Evolutionary conservation across 148 eudicot species (phyloP).

Genomic region (Arbutus unedo): DNA sequence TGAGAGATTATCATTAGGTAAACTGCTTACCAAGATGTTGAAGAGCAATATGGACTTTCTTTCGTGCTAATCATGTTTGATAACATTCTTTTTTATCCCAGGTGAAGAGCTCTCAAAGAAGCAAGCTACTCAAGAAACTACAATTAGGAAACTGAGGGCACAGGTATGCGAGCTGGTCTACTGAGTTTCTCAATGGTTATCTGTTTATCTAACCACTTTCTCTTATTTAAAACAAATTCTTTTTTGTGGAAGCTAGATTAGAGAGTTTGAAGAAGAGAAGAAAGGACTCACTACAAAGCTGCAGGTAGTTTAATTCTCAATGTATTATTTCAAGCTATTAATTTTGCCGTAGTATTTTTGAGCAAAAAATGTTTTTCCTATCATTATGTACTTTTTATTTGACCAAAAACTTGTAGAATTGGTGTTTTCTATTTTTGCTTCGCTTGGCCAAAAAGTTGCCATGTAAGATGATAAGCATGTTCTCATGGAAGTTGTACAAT

Average conservation of each 20-base stretch:
- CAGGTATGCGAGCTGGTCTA: constrained; percentile 50
- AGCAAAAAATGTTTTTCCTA: neutral
- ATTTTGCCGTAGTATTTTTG: neutral
- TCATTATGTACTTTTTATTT: neutral
- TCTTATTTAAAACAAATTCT: constrained; percentile 15
- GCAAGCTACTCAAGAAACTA: constrained; percentile 96
- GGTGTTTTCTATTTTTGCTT: neutral
- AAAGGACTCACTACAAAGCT: constrained; percentile 78
- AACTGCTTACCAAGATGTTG: neutral
- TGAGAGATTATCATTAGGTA: neutral
- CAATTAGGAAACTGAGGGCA: constrained; percentile 88
- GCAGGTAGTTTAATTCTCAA: constrained; percentile 53
- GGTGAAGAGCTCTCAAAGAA: constrained; percentile 98
- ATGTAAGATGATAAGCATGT: constrained; percentile 4
- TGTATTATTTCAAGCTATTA: constrained; percentile 7
- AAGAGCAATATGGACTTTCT: neutral
- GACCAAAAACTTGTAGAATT: neutral
- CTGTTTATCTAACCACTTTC: constrained; percentile 10
- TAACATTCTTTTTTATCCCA: constrained; percentile 24
- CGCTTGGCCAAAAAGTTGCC: neutral
- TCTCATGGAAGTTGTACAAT: neutral
- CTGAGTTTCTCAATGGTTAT: neutral
- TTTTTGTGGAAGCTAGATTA: constrained; percentile 68
- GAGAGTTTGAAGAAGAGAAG: constrained; percentile 99
- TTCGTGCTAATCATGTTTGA: constrained; percentile 13